Evolutionary conservation across 2,329 filamentous ascomycete genomes (phyloP), one percentile per base, ranked within the genome.

Genomic region (Salinomyces thailandicus): DNA sequence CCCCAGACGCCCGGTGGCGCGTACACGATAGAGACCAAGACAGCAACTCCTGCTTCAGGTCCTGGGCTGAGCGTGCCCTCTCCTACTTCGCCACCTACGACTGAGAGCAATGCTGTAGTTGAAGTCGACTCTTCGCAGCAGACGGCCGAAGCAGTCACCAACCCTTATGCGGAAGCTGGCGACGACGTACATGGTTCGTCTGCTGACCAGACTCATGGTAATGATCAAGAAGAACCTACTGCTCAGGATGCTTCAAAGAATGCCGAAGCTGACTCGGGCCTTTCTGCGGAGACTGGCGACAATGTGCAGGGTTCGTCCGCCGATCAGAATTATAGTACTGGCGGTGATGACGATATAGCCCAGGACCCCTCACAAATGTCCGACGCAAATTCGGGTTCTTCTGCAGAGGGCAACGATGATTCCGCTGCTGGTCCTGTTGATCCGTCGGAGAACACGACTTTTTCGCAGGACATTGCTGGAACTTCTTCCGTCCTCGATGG

Each of bases 1-100:
- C 41, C 41, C 6, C 32, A 27, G 14, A 27, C 20, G n/a, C 27
- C 36, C 16, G 30, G 18, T 26, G 22, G n/a, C 22, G 9, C 27
- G 27, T 8, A 16, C 14, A 12, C 11, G 8, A 16, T 14, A n/a
- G 18, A 19, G 12, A 30, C 34, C 6, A 24, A 35, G n/a, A 30
- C 34, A 2, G 34, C 34, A 11, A 31, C 34, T n/a, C 34, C 24
- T 5, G 34, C 16, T 18, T 30, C 34, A 18, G 34, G 24, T 13
- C 33, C 33, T 12, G 20, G 12, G 8, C 18, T 22, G 5, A 28
- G 11, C 6, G 29, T 13, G 12, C 20, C 33, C 15, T 30, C 27
- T n/a, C 27, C 11, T 2, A 30, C 27, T 30, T 9, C 14, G 11
- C 11, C 11, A 16, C 8, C 11, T 8, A 8, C 11, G 3, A 12